Conservation (phyloP, 306 rosid species). For the Castanospermum australe region DNA sequence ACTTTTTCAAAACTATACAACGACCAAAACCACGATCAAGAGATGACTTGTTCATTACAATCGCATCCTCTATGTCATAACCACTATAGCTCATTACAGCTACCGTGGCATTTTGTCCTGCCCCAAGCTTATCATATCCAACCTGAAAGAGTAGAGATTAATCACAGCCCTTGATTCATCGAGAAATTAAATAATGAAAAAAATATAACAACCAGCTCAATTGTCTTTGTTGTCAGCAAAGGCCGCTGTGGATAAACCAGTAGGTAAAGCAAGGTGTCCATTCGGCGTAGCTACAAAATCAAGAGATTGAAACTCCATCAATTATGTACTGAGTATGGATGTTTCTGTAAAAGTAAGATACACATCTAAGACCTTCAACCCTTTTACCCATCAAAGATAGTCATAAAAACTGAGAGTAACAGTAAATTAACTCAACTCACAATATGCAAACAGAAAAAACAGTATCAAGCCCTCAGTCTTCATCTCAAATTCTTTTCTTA, state of each 20-base stretch:
- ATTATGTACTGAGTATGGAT: neutral
- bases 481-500: neutral
- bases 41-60: conserved; percentile 96
- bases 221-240: conserved; percentile 81
- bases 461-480: neutral
- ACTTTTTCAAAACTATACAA: conserved; percentile 90
- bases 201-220: conserved; percentile 79
- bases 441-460: conserved; percentile 20
- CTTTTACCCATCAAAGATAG: neutral
- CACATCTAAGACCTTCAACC: neutral
- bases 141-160: conserved; percentile 55
- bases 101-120: conserved; percentile 97
- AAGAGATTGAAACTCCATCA: conserved; percentile 16
- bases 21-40: conserved; percentile 99
- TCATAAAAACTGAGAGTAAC: neutral
- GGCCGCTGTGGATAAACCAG: conserved; percentile 97
- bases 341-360: neutral
- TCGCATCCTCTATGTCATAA: conserved; percentile 98
- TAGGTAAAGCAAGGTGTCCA: conserved; percentile 83
- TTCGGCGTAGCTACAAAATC: conserved; percentile 61
- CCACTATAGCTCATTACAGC: conserved; percentile 99
- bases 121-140: conserved; percentile 97
- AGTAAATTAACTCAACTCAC: neutral
- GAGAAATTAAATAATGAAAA: conserved; percentile 9
- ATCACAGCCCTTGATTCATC: neutral